A percentile compares a stretch with the other conserved stretches of the same genome.
phyloP scores from a whole-genome alignment of 1,139 yeast species.

The Sugiyamaella sp. region DNA sequence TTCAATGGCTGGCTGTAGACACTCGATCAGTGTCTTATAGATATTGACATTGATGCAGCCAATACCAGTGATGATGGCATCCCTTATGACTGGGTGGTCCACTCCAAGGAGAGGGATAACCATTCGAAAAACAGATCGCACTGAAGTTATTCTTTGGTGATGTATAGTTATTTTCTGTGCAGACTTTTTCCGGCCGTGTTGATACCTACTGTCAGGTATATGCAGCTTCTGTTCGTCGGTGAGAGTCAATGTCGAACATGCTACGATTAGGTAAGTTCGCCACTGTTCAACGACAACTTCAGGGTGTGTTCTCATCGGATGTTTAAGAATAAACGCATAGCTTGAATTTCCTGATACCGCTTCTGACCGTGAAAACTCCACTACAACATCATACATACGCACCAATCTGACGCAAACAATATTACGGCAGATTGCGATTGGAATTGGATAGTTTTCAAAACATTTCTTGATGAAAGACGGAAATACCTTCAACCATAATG shows the following conservation, averaged over 20 bases:
- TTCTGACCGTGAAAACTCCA: slow-evolving; percentile 33
- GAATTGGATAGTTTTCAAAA: slow-evolving; percentile 85
- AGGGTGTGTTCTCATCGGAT: slow-evolving; percentile 54
- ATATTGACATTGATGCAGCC: slow-evolving; percentile 91
- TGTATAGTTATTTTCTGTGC: slow-evolving; percentile 71
- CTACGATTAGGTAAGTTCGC: slow-evolving; percentile 86
- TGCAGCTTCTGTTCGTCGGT: slow-evolving; percentile 80
- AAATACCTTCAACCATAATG: slow-evolving; percentile 88
- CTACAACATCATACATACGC: slow-evolving; percentile 81
- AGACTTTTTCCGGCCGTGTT: slow-evolving; percentile 69
- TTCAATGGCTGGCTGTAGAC: slow-evolving; percentile 63
- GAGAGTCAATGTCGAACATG: slow-evolving; percentile 88
- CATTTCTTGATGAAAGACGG: slow-evolving; percentile 74
- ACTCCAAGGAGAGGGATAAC: slow-evolving; percentile 79
- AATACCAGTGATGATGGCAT: slow-evolving; percentile 83
- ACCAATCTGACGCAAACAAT: slow-evolving; percentile 87
- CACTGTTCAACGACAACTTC: slow-evolving; percentile 83
- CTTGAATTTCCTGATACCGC: slow-evolving; percentile 11
- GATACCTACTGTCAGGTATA: slow-evolving; percentile 50
- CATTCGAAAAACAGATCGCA: slow-evolving; percentile 85
- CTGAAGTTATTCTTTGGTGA: slow-evolving; percentile 91
- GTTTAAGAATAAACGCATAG: slow-evolving; percentile 32
- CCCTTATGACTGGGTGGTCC: slow-evolving; percentile 71
- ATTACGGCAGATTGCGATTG: slow-evolving; percentile 92
- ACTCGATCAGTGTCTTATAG: slow-evolving; percentile 78